Evolutionary conservation across 495 filamentous ascomycete genomes (phyloP).

Genomic region (Daldinia concentrica): DNA sequence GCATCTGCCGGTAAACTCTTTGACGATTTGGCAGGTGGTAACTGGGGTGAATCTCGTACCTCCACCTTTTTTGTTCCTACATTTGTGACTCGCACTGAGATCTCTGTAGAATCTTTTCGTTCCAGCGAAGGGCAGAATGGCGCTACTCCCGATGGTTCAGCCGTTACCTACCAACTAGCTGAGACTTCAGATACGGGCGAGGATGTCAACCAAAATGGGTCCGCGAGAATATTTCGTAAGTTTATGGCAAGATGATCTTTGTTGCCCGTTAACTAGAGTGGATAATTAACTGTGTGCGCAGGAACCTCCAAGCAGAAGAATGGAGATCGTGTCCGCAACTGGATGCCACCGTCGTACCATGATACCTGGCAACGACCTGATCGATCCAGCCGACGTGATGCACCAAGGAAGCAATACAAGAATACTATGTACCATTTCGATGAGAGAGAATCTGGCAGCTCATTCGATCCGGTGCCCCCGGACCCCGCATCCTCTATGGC

Average conservation of each 20-base stretch:
- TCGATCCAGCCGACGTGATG: neutral
- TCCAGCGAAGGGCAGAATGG: conserved; percentile 16
- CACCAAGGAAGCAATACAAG: neutral
- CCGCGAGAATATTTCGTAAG: conserved; percentile 29
- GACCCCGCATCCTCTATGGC: conserved; percentile 26
- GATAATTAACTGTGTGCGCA: conserved; percentile 24
- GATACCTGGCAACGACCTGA: neutral
- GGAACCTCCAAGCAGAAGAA: conserved; percentile 27
- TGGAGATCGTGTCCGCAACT: neutral
- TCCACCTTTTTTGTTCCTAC: conserved; percentile 12
- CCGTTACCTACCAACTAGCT: conserved; percentile 12
- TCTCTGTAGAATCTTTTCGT: conserved; percentile 40
- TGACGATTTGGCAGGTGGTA: conserved; percentile 13
- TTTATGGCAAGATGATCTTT: neutral
- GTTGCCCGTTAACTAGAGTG: neutral
- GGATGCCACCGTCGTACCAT: neutral
- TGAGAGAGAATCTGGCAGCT: neutral
- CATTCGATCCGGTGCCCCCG: neutral
- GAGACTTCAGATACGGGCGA: conserved; percentile 13
- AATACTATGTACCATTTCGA: neutral
- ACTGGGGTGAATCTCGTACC: conserved; percentile 20
- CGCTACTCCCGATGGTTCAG: neutral
- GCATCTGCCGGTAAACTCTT: conserved; percentile 41
- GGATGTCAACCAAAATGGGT: neutral
- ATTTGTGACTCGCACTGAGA: conserved; percentile 32